These are phyloP conservation scores for Cardiospermum halicacabum DNA, from an alignment of 345 rosid species.

Conservation along the genomic window DNA sequence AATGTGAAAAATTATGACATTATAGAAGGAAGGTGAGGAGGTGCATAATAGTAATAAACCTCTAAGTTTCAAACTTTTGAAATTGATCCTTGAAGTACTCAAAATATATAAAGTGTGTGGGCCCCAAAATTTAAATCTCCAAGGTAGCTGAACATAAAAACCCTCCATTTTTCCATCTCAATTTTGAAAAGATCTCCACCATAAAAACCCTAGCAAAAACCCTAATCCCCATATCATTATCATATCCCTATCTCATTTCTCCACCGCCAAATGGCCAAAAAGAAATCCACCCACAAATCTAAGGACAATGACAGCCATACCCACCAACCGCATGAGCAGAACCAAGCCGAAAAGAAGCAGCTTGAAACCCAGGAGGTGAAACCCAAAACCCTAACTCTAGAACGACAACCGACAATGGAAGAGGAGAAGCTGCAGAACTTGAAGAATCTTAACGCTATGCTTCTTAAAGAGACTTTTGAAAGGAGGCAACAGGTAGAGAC, in stretches of 20 bases:
- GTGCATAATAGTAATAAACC: too few relatives aligned
- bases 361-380: not conserved
- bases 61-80: not conserved
- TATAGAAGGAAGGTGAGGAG: too few relatives aligned
- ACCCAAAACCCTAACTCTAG: slow-evolving; percentile 6
- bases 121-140: slow-evolving; percentile 36
- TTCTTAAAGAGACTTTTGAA: slow-evolving; percentile 52
- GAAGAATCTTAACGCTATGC: slow-evolving; percentile 51
- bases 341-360: slow-evolving; percentile 6
- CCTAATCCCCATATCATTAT: slow-evolving; percentile 23
- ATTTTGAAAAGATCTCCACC: slow-evolving; percentile 15
- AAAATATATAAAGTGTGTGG: slow-evolving; percentile 16
- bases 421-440: slow-evolving; percentile 46
- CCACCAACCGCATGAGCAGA: slow-evolving; percentile 9
- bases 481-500: slow-evolving; percentile 45
- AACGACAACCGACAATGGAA: slow-evolving; percentile 28
- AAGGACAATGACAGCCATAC: slow-evolving; percentile 12
- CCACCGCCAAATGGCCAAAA: slow-evolving; percentile 39
- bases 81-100: not conserved
- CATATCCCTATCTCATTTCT: not conserved
- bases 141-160: not conserved
- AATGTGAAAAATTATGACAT: too few relatives aligned
- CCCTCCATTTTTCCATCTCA: slow-evolving; percentile 11
- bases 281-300: slow-evolving; percentile 31
- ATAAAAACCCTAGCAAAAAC: slow-evolving; percentile 31